These are phyloP conservation scores for Antarctomyces pellizariae DNA, from an alignment of 495 filamentous ascomycete species.

Conservation along the genomic window DNA sequence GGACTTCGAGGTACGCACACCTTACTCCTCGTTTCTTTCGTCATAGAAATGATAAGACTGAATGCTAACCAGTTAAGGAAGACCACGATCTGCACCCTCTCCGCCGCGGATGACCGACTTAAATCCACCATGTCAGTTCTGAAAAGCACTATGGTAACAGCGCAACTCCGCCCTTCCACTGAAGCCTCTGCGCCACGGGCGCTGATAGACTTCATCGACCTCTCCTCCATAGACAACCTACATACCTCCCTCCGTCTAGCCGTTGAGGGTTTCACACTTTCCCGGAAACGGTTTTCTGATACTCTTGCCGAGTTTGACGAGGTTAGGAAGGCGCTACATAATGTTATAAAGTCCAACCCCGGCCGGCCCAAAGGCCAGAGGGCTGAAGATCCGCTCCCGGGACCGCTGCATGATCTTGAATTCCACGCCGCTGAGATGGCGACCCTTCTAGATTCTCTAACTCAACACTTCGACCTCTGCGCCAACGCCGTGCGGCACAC, in stretches of 20 bases:
- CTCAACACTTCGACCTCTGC: slow-evolving; percentile 86
- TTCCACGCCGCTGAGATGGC: slow-evolving; percentile 69
- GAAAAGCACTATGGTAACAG: slow-evolving; percentile 46
- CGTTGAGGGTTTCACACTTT: too few species aligned
- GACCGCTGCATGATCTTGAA: slow-evolving; percentile 49
- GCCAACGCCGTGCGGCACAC: slow-evolving; percentile 80
- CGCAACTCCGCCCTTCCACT: slow-evolving; percentile 48
- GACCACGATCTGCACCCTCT: slow-evolving; percentile 42
- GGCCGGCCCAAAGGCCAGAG: too few species aligned
- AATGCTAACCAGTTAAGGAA: slow-evolving; percentile 8
- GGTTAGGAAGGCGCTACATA: too few species aligned
- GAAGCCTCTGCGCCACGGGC: slow-evolving; percentile 39
- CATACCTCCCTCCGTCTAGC: slow-evolving; percentile 16
- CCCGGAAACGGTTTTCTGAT: too few species aligned
- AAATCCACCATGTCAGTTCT: slow-evolving; percentile 46
- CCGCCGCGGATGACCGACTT: slow-evolving; percentile 48
- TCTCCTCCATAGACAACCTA: slow-evolving; percentile 18
- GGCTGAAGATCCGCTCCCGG: slow-evolving; percentile 29
- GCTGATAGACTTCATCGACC: slow-evolving; percentile 50
- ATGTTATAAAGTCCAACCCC: too few species aligned
- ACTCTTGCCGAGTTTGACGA: too few species aligned
- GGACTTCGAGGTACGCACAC: slow-evolving; percentile 19
- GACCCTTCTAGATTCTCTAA: slow-evolving; percentile 52
- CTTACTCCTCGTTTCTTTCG: neutral
- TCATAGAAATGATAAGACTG: slow-evolving; percentile 2